A percentile compares a stretch with the other conserved stretches of the same genome.
phyloP scores from a whole-genome alignment of 1,284 basidiomycete species.

The Taiwanofungus camphoratus region DNA sequence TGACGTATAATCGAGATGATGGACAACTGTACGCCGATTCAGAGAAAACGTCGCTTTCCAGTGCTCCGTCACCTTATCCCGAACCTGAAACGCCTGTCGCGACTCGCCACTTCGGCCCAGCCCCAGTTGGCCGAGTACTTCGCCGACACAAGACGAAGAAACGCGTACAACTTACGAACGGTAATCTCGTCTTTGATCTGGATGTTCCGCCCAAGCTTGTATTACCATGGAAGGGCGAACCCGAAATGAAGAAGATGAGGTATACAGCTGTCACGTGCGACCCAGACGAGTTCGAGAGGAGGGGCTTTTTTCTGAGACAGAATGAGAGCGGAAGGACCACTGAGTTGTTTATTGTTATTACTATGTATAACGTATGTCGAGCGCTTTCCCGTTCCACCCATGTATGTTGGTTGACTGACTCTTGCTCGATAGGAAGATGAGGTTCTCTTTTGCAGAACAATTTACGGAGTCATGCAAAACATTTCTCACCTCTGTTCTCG shows the following conservation, averaged over 20 bases:
- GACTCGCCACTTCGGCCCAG: constrained; percentile 84
- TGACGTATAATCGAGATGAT: not conserved
- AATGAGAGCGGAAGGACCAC: constrained; percentile 78
- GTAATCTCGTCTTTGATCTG: constrained; percentile 83
- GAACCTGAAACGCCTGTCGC: constrained; percentile 40
- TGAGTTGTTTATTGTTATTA: constrained; percentile 92
- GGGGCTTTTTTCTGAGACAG: constrained; percentile 83
- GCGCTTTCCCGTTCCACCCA: too few relatives aligned
- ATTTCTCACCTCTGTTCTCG: constrained; percentile 88
- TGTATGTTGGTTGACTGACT: not conserved
- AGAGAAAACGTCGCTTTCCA: constrained; percentile 21
- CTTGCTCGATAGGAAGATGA: constrained; percentile 77
- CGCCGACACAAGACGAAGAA: constrained; percentile 73
- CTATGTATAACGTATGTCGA: constrained; percentile 91
- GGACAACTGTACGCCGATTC: constrained; percentile 10
- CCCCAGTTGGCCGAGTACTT: constrained; percentile 71
- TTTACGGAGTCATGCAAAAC: constrained; percentile 95
- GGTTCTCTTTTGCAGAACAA: constrained; percentile 85
- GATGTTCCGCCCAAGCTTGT: constrained; percentile 83
- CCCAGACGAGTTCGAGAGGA: constrained; percentile 86
- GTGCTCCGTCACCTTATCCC: constrained; percentile 12
- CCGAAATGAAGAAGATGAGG: constrained; percentile 81
- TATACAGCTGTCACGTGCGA: constrained; percentile 91
- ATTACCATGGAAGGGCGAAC: constrained; percentile 73
- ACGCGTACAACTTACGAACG: constrained; percentile 70